These are phyloP conservation scores for Myrica gale DNA, from an alignment of 306 rosid genomes.

Conservation along the genomic window DNA sequence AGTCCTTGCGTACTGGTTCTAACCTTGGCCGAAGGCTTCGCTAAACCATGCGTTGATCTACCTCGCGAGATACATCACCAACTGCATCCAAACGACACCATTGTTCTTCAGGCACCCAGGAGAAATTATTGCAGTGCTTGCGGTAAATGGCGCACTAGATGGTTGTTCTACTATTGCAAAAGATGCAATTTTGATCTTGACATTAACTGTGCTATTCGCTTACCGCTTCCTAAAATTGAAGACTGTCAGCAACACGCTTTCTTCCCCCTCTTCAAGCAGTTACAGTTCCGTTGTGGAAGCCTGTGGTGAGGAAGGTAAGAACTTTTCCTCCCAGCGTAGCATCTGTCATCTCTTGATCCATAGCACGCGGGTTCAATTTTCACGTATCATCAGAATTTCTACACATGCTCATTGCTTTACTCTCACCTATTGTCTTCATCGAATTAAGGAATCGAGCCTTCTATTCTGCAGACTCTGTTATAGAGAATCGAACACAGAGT, in stretches of 20 bases:
- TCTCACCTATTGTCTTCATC: not conserved
- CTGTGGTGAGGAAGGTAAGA: not conserved
- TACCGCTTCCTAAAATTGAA: not conserved
- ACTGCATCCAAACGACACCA: not conserved
- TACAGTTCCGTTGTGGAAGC: not conserved
- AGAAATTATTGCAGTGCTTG: not conserved
- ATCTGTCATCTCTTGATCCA: not conserved
- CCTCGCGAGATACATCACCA: not conserved
- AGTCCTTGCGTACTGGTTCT: too few relatives aligned
- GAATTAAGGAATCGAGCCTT: too few relatives aligned
- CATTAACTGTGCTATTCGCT: not conserved
- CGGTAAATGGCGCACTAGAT: not conserved
- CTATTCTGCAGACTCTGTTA: not conserved
- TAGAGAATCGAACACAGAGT: not conserved
- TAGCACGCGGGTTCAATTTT: not conserved
- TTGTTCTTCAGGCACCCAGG: not conserved
- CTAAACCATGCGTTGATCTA: too few relatives aligned
- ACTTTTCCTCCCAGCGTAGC: not conserved
- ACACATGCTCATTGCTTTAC: not conserved
- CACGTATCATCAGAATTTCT: too few relatives aligned
- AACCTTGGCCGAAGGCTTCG: too few relatives aligned
- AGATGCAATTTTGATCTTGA: not conserved
- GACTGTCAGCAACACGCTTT: not conserved
- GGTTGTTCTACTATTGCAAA: not conserved
- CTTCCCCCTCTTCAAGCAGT: not conserved